Conservation (phyloP, 1,284 basidiomycete genomes). For the Leucoagaricus sp. region DNA sequence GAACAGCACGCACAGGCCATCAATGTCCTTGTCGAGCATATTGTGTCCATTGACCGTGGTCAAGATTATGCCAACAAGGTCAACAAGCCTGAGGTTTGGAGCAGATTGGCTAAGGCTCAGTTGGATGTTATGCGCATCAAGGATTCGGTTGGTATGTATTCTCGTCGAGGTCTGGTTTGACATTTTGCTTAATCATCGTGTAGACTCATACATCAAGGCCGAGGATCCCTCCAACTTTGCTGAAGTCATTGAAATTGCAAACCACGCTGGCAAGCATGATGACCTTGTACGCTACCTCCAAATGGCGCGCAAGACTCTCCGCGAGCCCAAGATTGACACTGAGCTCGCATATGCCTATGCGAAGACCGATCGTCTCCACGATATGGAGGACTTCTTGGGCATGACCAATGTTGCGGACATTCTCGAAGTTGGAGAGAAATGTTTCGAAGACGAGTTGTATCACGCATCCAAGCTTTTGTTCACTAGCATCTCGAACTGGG, state of each 20-base stretch:
- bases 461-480: conserved; percentile 97
- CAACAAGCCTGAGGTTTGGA: conserved; percentile 97
- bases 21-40: conserved; percentile 97
- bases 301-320: conserved; percentile 98
- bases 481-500: conserved; percentile 98
- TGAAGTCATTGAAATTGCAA: conserved; percentile 97
- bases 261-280: conserved; percentile 96
- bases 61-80: conserved; percentile 97
- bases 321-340: conserved; percentile 98
- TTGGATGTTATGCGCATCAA: conserved; percentile 98
- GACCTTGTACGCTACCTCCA: conserved; percentile 97
- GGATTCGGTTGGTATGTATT: conserved; percentile 84
- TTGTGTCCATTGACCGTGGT: conserved; percentile 97
- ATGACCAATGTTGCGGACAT: conserved; percentile 99
- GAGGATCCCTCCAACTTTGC: conserved; percentile 94
- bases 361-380: conserved; percentile 94
- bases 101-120: conserved; percentile 97
- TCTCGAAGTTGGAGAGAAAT: conserved; percentile 96
- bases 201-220: conserved; percentile 99
- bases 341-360: conserved; percentile 97
- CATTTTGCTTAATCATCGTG: conserved; percentile 5
- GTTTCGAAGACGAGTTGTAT: conserved; percentile 98
- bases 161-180: neutral
- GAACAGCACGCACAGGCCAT: conserved; percentile 94
- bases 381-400: conserved; percentile 99